Conservation (phyloP, 1,284 basidiomycete species). For the Puccinia hordei region DNA sequence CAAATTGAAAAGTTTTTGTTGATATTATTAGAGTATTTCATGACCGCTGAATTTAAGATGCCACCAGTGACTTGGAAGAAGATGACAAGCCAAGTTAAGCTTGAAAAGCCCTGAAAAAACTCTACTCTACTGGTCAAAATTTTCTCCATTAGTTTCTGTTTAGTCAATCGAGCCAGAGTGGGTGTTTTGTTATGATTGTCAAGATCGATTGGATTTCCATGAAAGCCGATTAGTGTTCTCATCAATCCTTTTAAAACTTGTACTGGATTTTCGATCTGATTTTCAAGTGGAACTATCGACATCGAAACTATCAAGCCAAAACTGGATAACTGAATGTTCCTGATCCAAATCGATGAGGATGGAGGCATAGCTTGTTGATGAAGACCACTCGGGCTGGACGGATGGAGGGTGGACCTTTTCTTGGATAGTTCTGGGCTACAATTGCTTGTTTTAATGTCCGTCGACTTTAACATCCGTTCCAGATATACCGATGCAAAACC, state of each 20-base stretch:
- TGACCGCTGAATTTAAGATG: constrained; percentile 58
- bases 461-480: constrained; percentile 59
- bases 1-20: constrained; percentile 60
- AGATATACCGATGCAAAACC: constrained; percentile 60
- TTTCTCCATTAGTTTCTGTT: constrained; percentile 35
- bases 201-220: constrained; percentile 21
- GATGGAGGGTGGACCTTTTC: constrained; percentile 49
- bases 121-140: constrained; percentile 52
- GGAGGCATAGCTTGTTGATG: constrained; percentile 44
- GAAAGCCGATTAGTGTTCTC: constrained; percentile 51
- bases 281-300: constrained; percentile 56
- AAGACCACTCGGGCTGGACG: constrained; percentile 25
- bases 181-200: too few species aligned
- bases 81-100: constrained; percentile 59
- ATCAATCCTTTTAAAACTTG: constrained; percentile 21
- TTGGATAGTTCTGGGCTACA: constrained; percentile 13
- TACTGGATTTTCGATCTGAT: constrained; percentile 52
- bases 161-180: background rate
- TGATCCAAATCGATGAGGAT: constrained; percentile 58
- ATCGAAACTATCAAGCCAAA: constrained; percentile 58
- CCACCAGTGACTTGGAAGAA: constrained; percentile 59
- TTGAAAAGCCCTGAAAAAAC: constrained; percentile 55
- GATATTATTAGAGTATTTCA: constrained; percentile 60
- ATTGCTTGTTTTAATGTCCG: background rate
- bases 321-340: constrained; percentile 60